Conservation (phyloP, 768 basidiomycete genomes). For the Pisolithus albus region DNA sequence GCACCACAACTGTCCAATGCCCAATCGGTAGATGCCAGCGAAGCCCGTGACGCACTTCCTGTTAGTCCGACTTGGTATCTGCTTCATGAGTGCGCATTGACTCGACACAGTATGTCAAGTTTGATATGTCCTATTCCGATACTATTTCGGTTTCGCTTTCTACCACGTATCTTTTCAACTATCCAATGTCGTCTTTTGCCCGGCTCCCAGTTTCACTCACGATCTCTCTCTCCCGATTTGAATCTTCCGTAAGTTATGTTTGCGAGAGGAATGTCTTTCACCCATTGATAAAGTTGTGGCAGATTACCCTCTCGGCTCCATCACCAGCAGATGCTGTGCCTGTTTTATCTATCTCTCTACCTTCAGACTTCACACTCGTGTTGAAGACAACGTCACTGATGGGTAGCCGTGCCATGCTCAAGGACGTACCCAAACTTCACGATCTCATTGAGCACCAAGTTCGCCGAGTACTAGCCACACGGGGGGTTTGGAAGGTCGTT, state of each 20-base stretch:
- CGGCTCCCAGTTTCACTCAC: slow-evolving; percentile 77
- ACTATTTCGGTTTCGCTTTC: slow-evolving; percentile 76
- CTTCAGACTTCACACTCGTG: slow-evolving; percentile 81
- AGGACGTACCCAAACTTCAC: slow-evolving; percentile 95
- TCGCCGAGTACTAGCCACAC: slow-evolving; percentile 50
- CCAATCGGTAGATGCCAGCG: slow-evolving; percentile 30
- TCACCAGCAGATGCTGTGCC: slow-evolving; percentile 46
- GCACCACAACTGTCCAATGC: slow-evolving; percentile 77
- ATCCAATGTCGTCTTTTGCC: slow-evolving; percentile 75
- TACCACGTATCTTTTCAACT: slow-evolving; percentile 80
- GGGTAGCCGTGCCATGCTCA: slow-evolving; percentile 95
- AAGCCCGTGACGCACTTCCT: slow-evolving; percentile 15
- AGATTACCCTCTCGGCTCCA: slow-evolving; percentile 66
- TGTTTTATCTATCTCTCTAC: slow-evolving; percentile 62
- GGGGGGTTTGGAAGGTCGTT: slow-evolving; percentile 59
- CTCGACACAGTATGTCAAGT: slow-evolving; percentile 61
- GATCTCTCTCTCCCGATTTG: slow-evolving; percentile 68
- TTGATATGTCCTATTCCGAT: slow-evolving; percentile 82
- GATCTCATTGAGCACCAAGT: slow-evolving; percentile 89
- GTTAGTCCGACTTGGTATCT: slow-evolving; percentile 18
- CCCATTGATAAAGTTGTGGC: slow-evolving; percentile 5
- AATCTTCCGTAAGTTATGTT: slow-evolving; percentile 47
- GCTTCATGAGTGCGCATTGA: slow-evolving; percentile 7
- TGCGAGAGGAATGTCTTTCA: neutral
- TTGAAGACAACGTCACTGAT: slow-evolving; percentile 86